Percentiles rank a stretch among this genome's conserved stretches.
Evolutionary conservation across 768 basidiomycete species (phyloP).

Genomic region (Kwoniella sp.): DNA sequence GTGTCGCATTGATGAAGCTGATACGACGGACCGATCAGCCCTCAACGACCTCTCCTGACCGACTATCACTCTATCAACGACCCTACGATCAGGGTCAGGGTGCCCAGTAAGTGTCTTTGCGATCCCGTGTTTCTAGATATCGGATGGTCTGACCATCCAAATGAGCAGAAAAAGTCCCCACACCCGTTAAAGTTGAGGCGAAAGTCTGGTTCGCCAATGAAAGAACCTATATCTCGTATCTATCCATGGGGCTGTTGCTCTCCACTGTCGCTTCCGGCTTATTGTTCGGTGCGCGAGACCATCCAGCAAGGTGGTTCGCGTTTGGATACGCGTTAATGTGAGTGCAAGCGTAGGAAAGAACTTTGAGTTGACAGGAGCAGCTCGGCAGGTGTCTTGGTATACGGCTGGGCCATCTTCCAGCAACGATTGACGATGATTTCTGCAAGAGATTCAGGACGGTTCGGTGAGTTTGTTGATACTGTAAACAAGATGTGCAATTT

Average conservation of each 20-base stretch:
- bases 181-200: slow-evolving; percentile 75
- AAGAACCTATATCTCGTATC: slow-evolving; percentile 83
- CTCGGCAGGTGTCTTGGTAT: slow-evolving; percentile 63
- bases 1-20: too few species aligned
- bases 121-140: neutral
- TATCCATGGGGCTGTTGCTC: slow-evolving; percentile 80
- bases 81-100: slow-evolving; percentile 34
- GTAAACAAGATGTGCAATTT: too few species aligned
- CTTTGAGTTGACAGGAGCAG: slow-evolving; percentile 30
- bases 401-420: slow-evolving; percentile 85
- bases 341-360: slow-evolving; percentile 55
- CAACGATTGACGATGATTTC: slow-evolving; percentile 87
- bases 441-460: slow-evolving; percentile 81
- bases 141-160: slow-evolving; percentile 6
- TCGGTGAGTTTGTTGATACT: slow-evolving; percentile 65
- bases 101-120: slow-evolving; percentile 42
- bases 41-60: slow-evolving; percentile 32
- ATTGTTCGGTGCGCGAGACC: slow-evolving; percentile 74
- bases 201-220: slow-evolving; percentile 99
- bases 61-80: slow-evolving; percentile 52
- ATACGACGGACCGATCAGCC: neutral
- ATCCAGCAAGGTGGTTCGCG: slow-evolving; percentile 73
- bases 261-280: slow-evolving; percentile 83
- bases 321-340: slow-evolving; percentile 81
- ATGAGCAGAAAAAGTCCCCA: slow-evolving; percentile 48